Conservation (phyloP, 768 basidiomycete species). For the Rhodotorula toruloides region DNA sequence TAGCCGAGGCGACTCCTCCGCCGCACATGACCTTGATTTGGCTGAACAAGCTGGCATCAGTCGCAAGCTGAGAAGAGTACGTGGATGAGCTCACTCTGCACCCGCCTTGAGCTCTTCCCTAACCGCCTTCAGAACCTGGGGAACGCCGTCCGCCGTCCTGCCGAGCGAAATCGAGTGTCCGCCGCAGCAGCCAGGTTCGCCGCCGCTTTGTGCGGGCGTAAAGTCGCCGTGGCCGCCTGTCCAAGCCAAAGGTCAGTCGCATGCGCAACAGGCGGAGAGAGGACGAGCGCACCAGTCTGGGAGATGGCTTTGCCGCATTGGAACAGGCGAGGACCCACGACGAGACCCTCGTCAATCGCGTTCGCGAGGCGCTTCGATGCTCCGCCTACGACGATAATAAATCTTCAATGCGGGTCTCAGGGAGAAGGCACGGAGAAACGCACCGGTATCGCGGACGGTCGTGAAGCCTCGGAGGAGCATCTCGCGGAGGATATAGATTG, state of each 20-base stretch:
- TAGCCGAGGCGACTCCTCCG: slow-evolving; percentile 51
- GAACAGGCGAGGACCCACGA: slow-evolving; percentile 48
- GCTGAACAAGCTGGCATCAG: not conserved
- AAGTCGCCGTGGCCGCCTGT: slow-evolving; percentile 51
- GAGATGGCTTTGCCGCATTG: slow-evolving; percentile 51
- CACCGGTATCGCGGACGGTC: slow-evolving; percentile 49
- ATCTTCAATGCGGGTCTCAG: too few relatives aligned
- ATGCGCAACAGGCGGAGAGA: too few relatives aligned
- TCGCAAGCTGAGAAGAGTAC: not conserved
- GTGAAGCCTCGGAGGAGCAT: slow-evolving; percentile 51
- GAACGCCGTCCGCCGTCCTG: slow-evolving; percentile 49
- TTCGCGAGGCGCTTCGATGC: slow-evolving; percentile 49
- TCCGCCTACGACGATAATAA: slow-evolving; percentile 41
- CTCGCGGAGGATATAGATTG: slow-evolving; percentile 50
- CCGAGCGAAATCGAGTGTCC: slow-evolving; percentile 46
- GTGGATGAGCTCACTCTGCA: slow-evolving; percentile 30
- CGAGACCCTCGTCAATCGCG: slow-evolving; percentile 49
- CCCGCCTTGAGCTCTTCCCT: slow-evolving; percentile 50
- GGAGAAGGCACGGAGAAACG: too few relatives aligned
- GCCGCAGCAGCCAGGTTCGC: slow-evolving; percentile 47
- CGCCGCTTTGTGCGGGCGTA: slow-evolving; percentile 33
- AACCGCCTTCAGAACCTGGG: slow-evolving; percentile 48
- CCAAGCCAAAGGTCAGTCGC: not conserved
- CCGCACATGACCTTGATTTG: slow-evolving; percentile 50
- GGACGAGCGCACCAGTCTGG: slow-evolving; percentile 43